Evolutionary conservation across 352 stramenopile genomes (phyloP), one percentile per base, ranked within the genome.

Genomic region (Phytopythium boreale): DNA sequence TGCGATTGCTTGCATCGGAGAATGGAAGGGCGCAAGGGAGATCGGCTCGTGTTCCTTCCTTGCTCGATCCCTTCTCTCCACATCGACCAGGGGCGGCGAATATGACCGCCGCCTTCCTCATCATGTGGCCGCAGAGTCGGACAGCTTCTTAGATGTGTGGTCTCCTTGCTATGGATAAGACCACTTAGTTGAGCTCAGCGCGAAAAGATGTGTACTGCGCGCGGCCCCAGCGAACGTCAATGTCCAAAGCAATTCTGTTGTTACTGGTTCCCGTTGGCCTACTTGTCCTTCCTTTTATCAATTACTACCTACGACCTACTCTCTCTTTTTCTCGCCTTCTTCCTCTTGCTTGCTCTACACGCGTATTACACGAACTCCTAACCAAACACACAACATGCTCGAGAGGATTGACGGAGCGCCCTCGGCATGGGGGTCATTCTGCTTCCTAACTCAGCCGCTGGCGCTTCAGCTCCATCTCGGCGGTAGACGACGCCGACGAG

Each of bases 391-490:
- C 44, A 51, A 20, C n/a, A n/a, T 29, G 41, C 19, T 22, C 41
- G 41, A 39, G 34, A 39, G 34, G 34, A 39, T 14, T 14, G 34
- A 39, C 10, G 34, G 6, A 10, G 34, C 39, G 17, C 39, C n/a
- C 39, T 46, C 39, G 39, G 39, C 39, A 11, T 11, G 37, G 37
- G 37, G 17, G 37, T 43, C 37, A 36, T 36, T 12, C 34, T 15
- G 34, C 34, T 53, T 31, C 51, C 39, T 39, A 60, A 36, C 55
- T 80, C 59, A 84, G 61, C 44, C 72, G 72, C 69, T 80, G 72
- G 53, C 72, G 72, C 56, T 80, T 80, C 47, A 77, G 74, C 67
- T 80, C 72, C 63, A 80, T 66, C 67, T 77, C 41, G 53, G 44
- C 20, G 2, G 44, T 29, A 11, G 67, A 66, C 49, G 74, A 65